A percentile compares a stretch with the other conserved stretches of the same genome.
Conservation (phyloP, 2,329 filamentous ascomycete genomes). For the Fusarium sp. region DNA sequence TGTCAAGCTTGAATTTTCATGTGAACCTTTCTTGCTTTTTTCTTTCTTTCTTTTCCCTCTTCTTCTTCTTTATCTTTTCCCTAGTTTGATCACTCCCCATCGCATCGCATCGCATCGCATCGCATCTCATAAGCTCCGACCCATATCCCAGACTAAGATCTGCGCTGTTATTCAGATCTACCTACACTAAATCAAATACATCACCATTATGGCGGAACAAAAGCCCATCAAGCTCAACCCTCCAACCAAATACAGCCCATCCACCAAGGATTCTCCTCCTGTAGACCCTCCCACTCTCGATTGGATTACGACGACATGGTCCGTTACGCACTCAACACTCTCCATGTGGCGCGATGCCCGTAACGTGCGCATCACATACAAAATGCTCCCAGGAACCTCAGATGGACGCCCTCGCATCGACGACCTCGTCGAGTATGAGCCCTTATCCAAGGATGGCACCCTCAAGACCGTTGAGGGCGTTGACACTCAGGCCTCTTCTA, state of each 20-base stretch:
- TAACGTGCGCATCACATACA: constrained; percentile 86
- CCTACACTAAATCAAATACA: not conserved
- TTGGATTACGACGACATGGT: constrained; percentile 76
- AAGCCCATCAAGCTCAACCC: constrained; percentile 45
- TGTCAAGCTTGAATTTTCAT: constrained; percentile 4
- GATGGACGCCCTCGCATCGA: constrained; percentile 66
- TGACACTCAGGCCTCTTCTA: constrained; percentile 62
- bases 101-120: not conserved
- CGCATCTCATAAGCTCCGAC: not conserved
- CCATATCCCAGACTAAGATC: not conserved
- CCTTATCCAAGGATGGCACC: constrained; percentile 59
- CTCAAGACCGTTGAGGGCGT: constrained; percentile 73
- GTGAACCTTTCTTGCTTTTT: constrained; percentile 9
- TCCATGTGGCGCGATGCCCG: constrained; percentile 83
- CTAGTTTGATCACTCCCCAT: not conserved
- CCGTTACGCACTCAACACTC: constrained; percentile 80
- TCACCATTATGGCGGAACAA: constrained; percentile 33
- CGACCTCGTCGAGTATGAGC: constrained; percentile 79
- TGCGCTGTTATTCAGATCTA: not conserved
- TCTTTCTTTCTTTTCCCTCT: not conserved
- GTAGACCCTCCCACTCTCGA: constrained; percentile 61
- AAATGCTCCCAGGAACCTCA: constrained; percentile 57
- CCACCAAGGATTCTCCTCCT: constrained; percentile 42
- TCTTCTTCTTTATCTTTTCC: not conserved
- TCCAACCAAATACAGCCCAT: constrained; percentile 63